Percentiles rank a stretch among this genome's conserved stretches.
These are phyloP conservation scores for Hansenula sp. DNA, from an alignment of 1,139 yeast genomes.

Conservation along the genomic window DNA sequence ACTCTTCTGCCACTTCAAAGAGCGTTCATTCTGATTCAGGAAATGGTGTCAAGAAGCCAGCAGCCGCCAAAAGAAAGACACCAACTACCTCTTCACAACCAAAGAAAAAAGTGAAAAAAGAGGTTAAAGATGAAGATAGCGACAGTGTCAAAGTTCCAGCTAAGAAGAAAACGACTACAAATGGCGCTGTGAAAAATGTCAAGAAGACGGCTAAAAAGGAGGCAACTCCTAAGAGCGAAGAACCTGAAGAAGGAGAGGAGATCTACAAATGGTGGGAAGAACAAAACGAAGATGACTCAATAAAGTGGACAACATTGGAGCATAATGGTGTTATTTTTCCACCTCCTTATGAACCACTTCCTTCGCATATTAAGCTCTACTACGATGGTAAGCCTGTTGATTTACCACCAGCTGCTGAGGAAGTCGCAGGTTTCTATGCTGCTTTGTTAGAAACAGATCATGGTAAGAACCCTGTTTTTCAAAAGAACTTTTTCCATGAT, in stretches of 20 bases:
- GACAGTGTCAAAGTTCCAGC: not conserved
- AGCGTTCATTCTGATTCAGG: not conserved
- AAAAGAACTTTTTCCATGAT: constrained; percentile 80
- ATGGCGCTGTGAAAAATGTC: constrained; percentile 1
- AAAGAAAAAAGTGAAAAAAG: not conserved
- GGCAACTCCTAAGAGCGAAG: constrained; percentile 24
- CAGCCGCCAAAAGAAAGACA: not conserved
- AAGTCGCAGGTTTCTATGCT: constrained; percentile 92
- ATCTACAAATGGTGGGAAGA: constrained; percentile 87
- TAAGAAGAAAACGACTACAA: constrained; percentile 2
- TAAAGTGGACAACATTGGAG: constrained; percentile 81
- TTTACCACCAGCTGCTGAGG: constrained; percentile 82
- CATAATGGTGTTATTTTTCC: constrained; percentile 94
- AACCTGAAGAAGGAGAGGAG: constrained; percentile 54
- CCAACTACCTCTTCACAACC: not conserved
- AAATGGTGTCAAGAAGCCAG: not conserved
- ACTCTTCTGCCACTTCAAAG: not conserved
- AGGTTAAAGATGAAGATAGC: constrained; percentile 2
- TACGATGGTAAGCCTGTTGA: constrained; percentile 74
- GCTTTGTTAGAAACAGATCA: constrained; percentile 89
- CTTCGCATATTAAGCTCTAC: constrained; percentile 68
- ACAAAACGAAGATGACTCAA: constrained; percentile 64
- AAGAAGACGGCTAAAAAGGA: constrained; percentile 8
- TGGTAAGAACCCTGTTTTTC: constrained; percentile 82
- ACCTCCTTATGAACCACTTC: constrained; percentile 85